Evolutionary conservation across 441 rosid genomes (phyloP), one percentile per base, ranked within the genome.

Genomic region (Pelargonium fulgidum): DNA sequence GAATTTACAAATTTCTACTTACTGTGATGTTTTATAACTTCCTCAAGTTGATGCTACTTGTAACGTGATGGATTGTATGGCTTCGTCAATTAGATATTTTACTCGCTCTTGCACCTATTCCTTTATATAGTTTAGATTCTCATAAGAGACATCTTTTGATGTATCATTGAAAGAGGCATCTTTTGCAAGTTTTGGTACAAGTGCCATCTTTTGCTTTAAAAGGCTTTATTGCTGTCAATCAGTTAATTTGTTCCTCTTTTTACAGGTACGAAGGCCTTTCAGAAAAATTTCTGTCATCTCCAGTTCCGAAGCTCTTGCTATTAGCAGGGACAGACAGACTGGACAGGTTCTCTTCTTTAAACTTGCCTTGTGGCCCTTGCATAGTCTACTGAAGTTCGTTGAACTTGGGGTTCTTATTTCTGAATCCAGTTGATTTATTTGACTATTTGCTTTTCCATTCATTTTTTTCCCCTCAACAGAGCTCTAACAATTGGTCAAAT

Each of bases 231-330:
- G 19, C 14, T 72, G 70, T 33, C 11, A 73, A 50, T 66, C 29
- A 63, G 65, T 70, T 72, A 44, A 33, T 68, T 70, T 9, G 19
- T 62, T 4, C 39, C 29, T 69, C 19, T 14, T 26, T 44, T 80
- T 79, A 80, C 85, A 93, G 99, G 97, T 93, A 93, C 61, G 99
- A 91, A 36, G 95, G 97, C 75, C 96, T 93, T 65, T 91, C 97
- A 29, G 99, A 93, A 62, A 91, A 81, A 69, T 91, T 91, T 81
- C 77, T 93, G 66, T 87, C 93, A 14, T 78, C 84, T 81, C 91
- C 99, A 14, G 90, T 86, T 77, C 96, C 96, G 52, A 93, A 93
- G 80, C 80, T 91, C 75, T 77, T 93, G 72, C 88, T 93, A 67
- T 80, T 93, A 80, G 99, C 99, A 0, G 95, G 99, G 74, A 81